Base-by-base conservation (phyloP, 1,284 basidiomycete genomes). In the Tausonia pullulans region DNA sequence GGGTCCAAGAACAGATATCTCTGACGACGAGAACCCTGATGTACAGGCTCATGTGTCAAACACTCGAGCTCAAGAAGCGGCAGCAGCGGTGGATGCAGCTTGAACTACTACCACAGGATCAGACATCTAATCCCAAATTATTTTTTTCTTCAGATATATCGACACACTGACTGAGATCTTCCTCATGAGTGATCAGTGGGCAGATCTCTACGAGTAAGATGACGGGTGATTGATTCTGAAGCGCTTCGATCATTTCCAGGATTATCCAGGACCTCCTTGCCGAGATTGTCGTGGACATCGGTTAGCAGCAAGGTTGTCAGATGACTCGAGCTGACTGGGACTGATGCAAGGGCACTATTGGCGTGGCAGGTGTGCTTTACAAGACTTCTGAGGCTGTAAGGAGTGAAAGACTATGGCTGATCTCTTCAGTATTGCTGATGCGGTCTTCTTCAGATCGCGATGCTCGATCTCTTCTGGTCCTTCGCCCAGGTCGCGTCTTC, bases 361-460 rank as follows among this genome's bases (percentile, higher is more conserved):
- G 27, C 27, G 27, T 39, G 2, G 2, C 50, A 75, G 75, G 86
- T 1, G 85, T 83, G 14, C 75, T 95, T n/a, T 92, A 91, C 74
- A 86, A 87, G 67, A 86, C 87, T 7, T 90, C 88, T 0, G 91
- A 94, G 77, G 88, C 88, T n/a, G 88, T 89, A 68, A 62, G 78
- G 72, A 4, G 6, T 5, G 9, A 45, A 14, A 43, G 43, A 48
- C n/a, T 5, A 48, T n/a, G 5, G 27, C 48, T 49, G 1, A 51
- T 44, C 4, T 40, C 39, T 56, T n/a, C 2, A 46, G 9, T 4
- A 9, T 39, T 40, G 44, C 11, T 39, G 39, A 45, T 48, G 60
- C 16, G 43, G 39, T 27, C 11, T 16, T 51, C 10, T 50, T 41
- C 62, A 90, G 84, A 81, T 94, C 56, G 88, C 90, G 0, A 77